phyloP scores from a whole-genome alignment of 2,329 filamentous ascomycete species.

The Colletotrichum sansevieriae region DNA sequence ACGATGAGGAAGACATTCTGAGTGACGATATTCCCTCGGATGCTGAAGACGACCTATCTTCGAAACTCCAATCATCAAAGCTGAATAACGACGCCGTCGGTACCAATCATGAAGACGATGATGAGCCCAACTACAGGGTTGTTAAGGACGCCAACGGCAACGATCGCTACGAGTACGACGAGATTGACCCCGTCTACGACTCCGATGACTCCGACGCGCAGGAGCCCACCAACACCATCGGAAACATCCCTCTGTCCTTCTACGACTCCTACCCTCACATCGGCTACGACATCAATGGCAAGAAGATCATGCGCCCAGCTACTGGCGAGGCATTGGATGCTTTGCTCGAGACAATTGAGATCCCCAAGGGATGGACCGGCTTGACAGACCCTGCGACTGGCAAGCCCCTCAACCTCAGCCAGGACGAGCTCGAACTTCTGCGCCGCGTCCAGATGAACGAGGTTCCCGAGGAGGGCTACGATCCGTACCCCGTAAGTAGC shows the following conservation, averaged over 20 bases:
- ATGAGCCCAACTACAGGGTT: constrained; percentile 64
- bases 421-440: constrained; percentile 89
- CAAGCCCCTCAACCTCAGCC: constrained; percentile 88
- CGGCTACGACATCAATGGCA: constrained; percentile 98
- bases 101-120: constrained; percentile 52
- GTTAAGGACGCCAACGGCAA: constrained; percentile 91
- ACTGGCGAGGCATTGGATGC: constrained; percentile 94
- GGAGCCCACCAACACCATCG: constrained; percentile 88
- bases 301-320: constrained; percentile 96
- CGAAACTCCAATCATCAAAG: constrained; percentile 47
- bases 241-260: constrained; percentile 92
- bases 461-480: constrained; percentile 86
- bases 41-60: constrained; percentile 52
- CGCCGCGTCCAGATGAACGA: constrained; percentile 91
- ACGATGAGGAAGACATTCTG: constrained; percentile 53
- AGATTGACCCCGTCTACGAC: constrained; percentile 95
- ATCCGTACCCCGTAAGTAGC: constrained; percentile 83
- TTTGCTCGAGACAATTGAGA: constrained; percentile 93
- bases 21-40: constrained; percentile 60
- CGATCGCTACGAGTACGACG: constrained; percentile 89
- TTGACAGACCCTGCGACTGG: constrained; percentile 94
- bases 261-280: constrained; percentile 99
- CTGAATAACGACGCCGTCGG: constrained; percentile 47
- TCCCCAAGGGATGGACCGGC: constrained; percentile 97
- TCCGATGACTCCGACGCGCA: constrained; percentile 92